Percentiles rank a stretch among this genome's conserved stretches.
Conservation (phyloP, 140 eudicot species). For the Cichorium intybus region DNA sequence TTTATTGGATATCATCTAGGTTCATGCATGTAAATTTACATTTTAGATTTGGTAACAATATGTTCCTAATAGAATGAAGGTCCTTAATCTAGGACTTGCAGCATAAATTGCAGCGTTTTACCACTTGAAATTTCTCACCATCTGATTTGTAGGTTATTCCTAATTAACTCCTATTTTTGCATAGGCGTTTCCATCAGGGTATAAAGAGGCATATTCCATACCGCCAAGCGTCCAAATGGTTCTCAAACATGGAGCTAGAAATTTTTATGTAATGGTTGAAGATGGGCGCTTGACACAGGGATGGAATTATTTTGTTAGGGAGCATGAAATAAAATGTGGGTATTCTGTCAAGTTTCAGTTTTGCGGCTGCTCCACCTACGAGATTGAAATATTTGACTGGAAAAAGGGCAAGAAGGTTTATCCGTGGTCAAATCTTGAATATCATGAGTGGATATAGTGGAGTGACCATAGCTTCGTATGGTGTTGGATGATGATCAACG, state of each 20-base stretch:
- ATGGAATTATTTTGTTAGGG: conserved; percentile 6
- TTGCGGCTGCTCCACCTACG: conserved; percentile 3
- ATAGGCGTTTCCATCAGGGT: conserved; percentile 3
- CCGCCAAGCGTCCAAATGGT: conserved; percentile 8
- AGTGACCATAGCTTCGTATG: not conserved
- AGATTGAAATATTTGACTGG: not conserved
- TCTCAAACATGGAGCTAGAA: conserved; percentile 8
- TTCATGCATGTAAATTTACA: not conserved
- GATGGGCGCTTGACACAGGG: conserved; percentile 5
- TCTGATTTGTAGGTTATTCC: too few relatives aligned
- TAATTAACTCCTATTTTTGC: not conserved
- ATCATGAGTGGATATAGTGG: conserved; percentile 1
- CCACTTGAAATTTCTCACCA: too few relatives aligned
- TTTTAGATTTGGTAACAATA: too few relatives aligned
- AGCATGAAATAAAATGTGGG: not conserved
- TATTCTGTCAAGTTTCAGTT: conserved; percentile 8
- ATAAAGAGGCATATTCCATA: not conserved
- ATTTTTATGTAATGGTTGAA: not conserved
- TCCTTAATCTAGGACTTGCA: too few relatives aligned
- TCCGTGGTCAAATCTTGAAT: conserved; percentile 2
- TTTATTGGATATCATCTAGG: too few relatives aligned
- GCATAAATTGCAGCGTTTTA: too few relatives aligned
- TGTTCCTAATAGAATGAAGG: too few relatives aligned
- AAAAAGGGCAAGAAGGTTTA: conserved; percentile 8
- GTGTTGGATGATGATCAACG: not conserved